Evolutionary conservation across 1,284 basidiomycete genomes (phyloP).

Genomic region (Apiotrichum siamense): DNA sequence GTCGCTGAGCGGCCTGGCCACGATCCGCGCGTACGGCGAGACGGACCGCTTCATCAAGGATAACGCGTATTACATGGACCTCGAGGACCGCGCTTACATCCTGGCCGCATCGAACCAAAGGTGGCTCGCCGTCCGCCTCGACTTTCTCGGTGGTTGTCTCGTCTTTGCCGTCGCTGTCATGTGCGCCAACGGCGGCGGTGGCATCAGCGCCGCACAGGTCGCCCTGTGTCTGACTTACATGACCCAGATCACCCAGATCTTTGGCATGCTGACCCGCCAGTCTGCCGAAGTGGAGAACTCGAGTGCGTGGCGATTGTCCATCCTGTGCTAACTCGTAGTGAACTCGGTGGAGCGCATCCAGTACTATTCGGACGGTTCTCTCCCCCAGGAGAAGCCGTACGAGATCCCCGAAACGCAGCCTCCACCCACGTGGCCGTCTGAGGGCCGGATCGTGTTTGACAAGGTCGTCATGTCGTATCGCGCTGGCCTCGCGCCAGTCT

Average conservation of each 20-base stretch:
- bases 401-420: slow-evolving; percentile 56
- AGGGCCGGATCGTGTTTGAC: slow-evolving; percentile 38
- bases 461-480: slow-evolving; percentile 49
- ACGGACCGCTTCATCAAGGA: slow-evolving; percentile 59
- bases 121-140: slow-evolving; percentile 75
- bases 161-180: slow-evolving; percentile 58
- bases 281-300: slow-evolving; percentile 59
- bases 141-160: slow-evolving; percentile 62
- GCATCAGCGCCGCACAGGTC: slow-evolving; percentile 61
- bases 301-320: slow-evolving; percentile 20
- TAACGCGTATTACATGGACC: slow-evolving; percentile 66
- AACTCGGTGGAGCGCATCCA: slow-evolving; percentile 66
- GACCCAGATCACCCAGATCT: slow-evolving; percentile 53
- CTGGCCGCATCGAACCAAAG: slow-evolving; percentile 47
- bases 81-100: slow-evolving; percentile 63
- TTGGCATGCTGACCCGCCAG: slow-evolving; percentile 53
- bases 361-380: slow-evolving; percentile 55
- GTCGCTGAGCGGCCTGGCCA: slow-evolving; percentile 65
- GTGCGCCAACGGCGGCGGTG: slow-evolving; percentile 49
- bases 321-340: slow-evolving; percentile 39
- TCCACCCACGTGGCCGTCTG: slow-evolving; percentile 43
- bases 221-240: slow-evolving; percentile 64
- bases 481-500: slow-evolving; percentile 48
- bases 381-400: slow-evolving; percentile 61
- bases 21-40: slow-evolving; percentile 66